phyloP scores from a whole-genome alignment of 192 early-diverging fungal genomes.

The Rhizoclosmatium globosum region DNA sequence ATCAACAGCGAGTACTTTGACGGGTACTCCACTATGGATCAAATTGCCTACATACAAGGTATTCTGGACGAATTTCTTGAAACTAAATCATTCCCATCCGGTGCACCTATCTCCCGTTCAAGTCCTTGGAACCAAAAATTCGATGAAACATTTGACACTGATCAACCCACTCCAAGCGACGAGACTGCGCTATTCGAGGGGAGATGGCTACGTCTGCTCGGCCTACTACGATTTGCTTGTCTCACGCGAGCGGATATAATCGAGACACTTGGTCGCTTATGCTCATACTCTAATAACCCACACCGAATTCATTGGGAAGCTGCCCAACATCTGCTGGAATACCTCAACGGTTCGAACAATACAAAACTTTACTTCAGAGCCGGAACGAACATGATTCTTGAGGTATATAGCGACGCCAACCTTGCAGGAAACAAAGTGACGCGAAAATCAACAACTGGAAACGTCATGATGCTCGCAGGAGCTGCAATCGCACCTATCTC shows the following conservation, averaged over 20 bases:
- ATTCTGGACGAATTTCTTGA: constrained; percentile 1
- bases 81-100: neutral
- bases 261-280: neutral
- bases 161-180: too few relatives aligned
- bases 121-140: neutral
- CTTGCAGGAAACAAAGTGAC: neutral
- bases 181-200: neutral
- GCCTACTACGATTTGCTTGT: neutral
- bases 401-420: neutral
- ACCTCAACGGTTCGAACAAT: too few relatives aligned
- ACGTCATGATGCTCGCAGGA: neutral
- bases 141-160: neutral
- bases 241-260: neutral
- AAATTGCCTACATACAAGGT: neutral
- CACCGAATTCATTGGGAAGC: too few relatives aligned
- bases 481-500: neutral
- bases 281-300: too few relatives aligned
- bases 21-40: neutral
- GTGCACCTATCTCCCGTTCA: neutral
- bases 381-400: too few relatives aligned
- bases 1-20: neutral
- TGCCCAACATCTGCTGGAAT: too few relatives aligned
- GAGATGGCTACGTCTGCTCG: neutral
- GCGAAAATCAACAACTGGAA: neutral
- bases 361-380: neutral